Base-by-base conservation (phyloP, 306 rosid species). In the Acmispon strigosus region DNA sequence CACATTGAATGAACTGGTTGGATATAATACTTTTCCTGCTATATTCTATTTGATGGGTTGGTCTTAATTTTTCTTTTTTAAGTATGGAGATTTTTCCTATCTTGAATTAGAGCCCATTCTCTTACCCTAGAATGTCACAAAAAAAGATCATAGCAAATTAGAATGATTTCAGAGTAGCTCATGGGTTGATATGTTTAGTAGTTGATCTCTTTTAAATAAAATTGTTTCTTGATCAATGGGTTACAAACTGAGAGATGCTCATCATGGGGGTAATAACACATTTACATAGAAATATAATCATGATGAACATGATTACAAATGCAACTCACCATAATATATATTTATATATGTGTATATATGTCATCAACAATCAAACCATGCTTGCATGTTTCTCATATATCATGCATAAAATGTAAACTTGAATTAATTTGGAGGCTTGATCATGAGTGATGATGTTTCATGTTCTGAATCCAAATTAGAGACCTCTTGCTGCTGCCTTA, bases 401-500 rank as follows among this genome's bases (percentile, higher is more conserved):
- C 7, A 71, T 45, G 17, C 10, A 48, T 13, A 34, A 18, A 7
- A 65, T 17, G 55, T n/a, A 65, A 66, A 8, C 7, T 66, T 52
- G 0, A 20, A 73, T 20, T 56, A 63, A 37, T 66, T 44, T 20
- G 67, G 64, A 69, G 80, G 57, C 17, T 66, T 22, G 27, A 22
- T 59, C 10, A 63, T 2, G 11, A 75, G 66, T 50, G 75, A 68
- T 18, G 66, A 34, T 24, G 79, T n/a, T 66, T 78, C 69, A 78
- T 29, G 50, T 72, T 72, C 67, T 36, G 53, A 1, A 1, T 41
- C 71, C 74, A 69, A 61, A 10, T 37, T 72, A 34, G 85, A 49
- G 22, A 68, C 66, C 1, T 82, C 66, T 17, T 75, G 56, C 0
- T 75, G 56, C 0, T 79, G 81, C 10, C 66, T 70, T 74, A 83